Percentiles rank a stretch among this genome's conserved stretches.
Evolutionary conservation across 768 basidiomycete genomes (phyloP).

Genomic region (Thelephora ganbajun): DNA sequence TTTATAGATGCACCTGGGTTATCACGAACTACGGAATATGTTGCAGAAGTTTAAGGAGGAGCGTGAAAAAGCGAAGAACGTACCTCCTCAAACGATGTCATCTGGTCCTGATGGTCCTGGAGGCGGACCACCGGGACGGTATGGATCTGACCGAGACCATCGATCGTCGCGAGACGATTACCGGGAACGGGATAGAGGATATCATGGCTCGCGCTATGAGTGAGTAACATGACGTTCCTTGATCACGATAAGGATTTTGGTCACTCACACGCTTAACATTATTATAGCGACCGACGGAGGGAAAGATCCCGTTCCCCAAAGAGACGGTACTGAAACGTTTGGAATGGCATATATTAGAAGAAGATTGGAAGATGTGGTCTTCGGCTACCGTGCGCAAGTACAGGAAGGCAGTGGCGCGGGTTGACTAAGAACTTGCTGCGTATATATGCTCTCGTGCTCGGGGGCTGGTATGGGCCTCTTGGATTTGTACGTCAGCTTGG

Average conservation of each 20-base stretch:
- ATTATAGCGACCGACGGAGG: slow-evolving; percentile 14
- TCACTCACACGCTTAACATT: neutral
- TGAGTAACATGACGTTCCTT: slow-evolving; percentile 25
- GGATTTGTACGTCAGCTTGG: too few relatives aligned
- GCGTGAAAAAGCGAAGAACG: slow-evolving; percentile 66
- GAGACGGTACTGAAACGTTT: slow-evolving; percentile 6
- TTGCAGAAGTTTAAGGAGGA: slow-evolving; percentile 83
- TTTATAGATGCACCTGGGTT: slow-evolving; percentile 91
- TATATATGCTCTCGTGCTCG: too few relatives aligned
- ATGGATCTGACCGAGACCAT: slow-evolving; percentile 33
- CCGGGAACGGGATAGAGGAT: slow-evolving; percentile 53
- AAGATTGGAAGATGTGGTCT: too few relatives aligned
- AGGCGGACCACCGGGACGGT: slow-evolving; percentile 17
- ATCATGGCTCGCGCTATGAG: slow-evolving; percentile 66
- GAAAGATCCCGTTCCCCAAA: slow-evolving; percentile 19
- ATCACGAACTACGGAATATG: slow-evolving; percentile 95
- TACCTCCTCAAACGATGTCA: slow-evolving; percentile 24
- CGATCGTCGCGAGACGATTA: slow-evolving; percentile 49
- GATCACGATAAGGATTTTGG: slow-evolving; percentile 1
- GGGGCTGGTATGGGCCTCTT: too few relatives aligned
- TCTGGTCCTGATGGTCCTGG: slow-evolving; percentile 17
- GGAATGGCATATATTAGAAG: too few relatives aligned
- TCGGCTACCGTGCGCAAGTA: too few relatives aligned
- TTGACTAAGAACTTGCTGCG: too few relatives aligned
- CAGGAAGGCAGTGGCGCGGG: too few relatives aligned